A percentile compares a stretch with the other conserved stretches of the same genome.
Evolutionary conservation across 371 early-diverging fungal genomes (phyloP).

Genomic region (Mortierella sp.): DNA sequence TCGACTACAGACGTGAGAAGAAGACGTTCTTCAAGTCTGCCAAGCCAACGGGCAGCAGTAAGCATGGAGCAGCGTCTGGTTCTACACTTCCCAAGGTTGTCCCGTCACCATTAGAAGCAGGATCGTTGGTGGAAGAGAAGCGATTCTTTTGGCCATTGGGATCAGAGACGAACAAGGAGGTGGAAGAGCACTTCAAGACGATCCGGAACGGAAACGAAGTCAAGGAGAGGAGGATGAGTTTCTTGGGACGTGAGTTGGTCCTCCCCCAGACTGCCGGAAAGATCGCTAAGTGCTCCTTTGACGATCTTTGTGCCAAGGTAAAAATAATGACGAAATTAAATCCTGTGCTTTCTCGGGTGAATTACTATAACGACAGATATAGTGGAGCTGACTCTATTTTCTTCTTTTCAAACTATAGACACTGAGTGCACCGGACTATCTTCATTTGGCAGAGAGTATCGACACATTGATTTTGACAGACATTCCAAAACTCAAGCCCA

Average conservation of each 20-base stretch:
- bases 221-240: constrained; percentile 63
- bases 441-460: constrained; percentile 81
- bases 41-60: constrained; percentile 40
- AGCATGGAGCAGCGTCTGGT: constrained; percentile 1
- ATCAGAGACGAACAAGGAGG: constrained; percentile 64
- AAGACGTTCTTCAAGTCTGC: constrained; percentile 54
- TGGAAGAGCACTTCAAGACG: constrained; percentile 20
- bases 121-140: constrained; percentile 40
- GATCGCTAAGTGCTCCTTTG: constrained; percentile 84
- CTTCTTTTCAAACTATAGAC: constrained; percentile 53
- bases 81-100: constrained; percentile 20
- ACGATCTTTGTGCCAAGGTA: constrained; percentile 84
- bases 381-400: not conserved
- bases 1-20: constrained; percentile 83
- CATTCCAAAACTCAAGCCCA: constrained; percentile 86
- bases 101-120: not conserved
- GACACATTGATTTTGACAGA: constrained; percentile 84
- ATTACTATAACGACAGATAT: no score
- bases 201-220: constrained; percentile 52
- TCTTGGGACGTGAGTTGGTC: constrained; percentile 79
- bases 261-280: constrained; percentile 75
- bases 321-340: not conserved
- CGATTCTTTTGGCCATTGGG: constrained; percentile 61
- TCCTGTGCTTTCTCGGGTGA: not conserved
- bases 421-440: constrained; percentile 91